A percentile compares a stretch with the other conserved stretches of the same genome.
Evolutionary conservation across 768 basidiomycete genomes (phyloP).

Genomic region (Termitomyces bulborhizus): DNA sequence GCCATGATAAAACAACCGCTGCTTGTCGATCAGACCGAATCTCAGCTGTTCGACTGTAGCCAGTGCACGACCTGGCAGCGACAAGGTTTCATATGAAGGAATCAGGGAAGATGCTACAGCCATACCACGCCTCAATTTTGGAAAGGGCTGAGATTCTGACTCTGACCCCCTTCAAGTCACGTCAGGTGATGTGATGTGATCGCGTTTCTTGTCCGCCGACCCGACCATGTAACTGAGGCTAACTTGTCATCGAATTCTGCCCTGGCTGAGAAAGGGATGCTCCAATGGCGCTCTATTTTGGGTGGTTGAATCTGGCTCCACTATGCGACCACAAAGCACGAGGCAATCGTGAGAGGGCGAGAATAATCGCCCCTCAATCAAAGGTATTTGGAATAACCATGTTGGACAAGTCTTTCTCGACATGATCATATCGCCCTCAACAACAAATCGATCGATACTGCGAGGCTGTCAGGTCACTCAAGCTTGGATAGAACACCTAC

Average conservation of each 20-base stretch:
- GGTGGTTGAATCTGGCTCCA: not conserved
- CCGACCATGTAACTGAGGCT: no score
- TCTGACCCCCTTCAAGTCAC: no score
- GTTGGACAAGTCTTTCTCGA: not conserved
- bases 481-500: not conserved
- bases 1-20: not conserved
- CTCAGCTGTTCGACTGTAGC: not conserved
- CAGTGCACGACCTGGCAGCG: not conserved
- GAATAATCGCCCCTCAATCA: not conserved
- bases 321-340: no score
- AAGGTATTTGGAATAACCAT: not conserved
- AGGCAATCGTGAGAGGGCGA: not conserved
- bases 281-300: not conserved
- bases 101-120: not conserved
- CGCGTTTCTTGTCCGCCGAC: no score
- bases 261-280: no score
- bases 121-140: not conserved
- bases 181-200: no score
- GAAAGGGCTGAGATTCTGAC: no score
- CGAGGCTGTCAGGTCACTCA: no score
- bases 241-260: not conserved
- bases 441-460: not conserved
- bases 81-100: not conserved
- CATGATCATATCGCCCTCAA: no score
- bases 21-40: not conserved